These are phyloP conservation scores for Exserohilum rostratum DNA, from an alignment of 2,329 filamentous ascomycete species.

Conservation along the genomic window DNA sequence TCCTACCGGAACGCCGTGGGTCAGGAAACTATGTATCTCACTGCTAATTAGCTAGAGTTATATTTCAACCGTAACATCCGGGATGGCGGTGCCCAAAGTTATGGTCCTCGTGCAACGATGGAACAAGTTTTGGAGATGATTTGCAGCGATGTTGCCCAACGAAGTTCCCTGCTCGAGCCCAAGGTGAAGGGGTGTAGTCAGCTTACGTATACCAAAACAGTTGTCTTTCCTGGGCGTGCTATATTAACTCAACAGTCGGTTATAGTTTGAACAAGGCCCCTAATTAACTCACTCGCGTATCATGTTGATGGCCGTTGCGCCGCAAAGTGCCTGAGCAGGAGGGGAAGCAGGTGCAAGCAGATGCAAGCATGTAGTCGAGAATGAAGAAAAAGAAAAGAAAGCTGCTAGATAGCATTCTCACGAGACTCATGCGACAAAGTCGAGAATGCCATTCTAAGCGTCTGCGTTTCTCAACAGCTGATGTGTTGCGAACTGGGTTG, in stretches of 20 bases:
- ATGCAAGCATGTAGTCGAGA: no score
- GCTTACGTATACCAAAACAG: not conserved
- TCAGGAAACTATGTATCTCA: not conserved
- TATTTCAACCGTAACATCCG: not conserved
- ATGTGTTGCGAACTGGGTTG: not conserved
- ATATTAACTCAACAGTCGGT: no score
- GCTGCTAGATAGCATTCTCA: not conserved
- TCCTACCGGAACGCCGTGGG: not conserved
- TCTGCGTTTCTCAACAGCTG: not conserved
- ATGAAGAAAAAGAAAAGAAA: not conserved
- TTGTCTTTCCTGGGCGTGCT: no score
- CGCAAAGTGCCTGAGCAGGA: no score
- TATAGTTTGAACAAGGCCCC: no score
- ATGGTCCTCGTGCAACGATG: not conserved
- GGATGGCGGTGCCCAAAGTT: not conserved
- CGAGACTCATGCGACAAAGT: not conserved
- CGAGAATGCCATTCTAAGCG: not conserved
- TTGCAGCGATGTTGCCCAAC: not conserved
- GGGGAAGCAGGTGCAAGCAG: no score
- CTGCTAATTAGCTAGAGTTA: not conserved
- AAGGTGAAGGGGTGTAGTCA: not conserved
- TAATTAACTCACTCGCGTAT: no score
- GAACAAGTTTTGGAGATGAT: constrained; percentile 51
- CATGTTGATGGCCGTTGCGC: no score
- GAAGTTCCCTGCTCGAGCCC: not conserved